Evolutionary conservation across 352 stramenopile genomes (phyloP).

Genomic region (Pythium myriotylum): DNA sequence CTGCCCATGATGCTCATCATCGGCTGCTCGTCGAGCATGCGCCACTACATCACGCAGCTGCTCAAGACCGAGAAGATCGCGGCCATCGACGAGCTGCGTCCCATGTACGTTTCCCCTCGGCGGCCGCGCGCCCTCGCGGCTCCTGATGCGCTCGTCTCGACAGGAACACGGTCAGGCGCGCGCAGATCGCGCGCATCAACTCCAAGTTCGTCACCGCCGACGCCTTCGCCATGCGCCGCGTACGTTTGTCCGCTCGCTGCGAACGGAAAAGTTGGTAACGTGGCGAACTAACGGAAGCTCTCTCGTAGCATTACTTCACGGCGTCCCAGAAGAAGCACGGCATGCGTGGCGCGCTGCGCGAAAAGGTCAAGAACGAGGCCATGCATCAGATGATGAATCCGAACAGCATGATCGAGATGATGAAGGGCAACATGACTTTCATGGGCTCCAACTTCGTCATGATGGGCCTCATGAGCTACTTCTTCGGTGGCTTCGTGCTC

Average conservation of each 20-base stretch:
- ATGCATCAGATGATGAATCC: constrained; percentile 96
- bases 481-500: constrained; percentile 98
- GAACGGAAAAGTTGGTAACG: too few species aligned
- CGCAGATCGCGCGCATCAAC: constrained; percentile 86
- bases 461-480: constrained; percentile 99
- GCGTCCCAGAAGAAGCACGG: constrained; percentile 89
- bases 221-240: constrained; percentile 90
- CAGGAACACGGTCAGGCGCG: constrained; percentile 87
- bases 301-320: constrained; percentile 78
- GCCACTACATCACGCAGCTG: constrained; percentile 85
- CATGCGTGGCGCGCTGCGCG: constrained; percentile 78
- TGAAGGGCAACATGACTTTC: constrained; percentile 99
- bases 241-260: constrained; percentile 20
- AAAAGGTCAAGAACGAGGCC: constrained; percentile 89
- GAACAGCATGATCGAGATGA: constrained; percentile 97
- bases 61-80: constrained; percentile 86
- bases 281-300: constrained; percentile 3
- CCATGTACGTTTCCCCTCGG: constrained; percentile 49
- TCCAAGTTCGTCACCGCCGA: constrained; percentile 86
- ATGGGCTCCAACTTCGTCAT: constrained; percentile 99
- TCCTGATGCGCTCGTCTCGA: not conserved
- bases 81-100: constrained; percentile 68
- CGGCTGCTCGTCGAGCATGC: constrained; percentile 81
- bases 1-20: constrained; percentile 97
- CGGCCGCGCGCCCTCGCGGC: not conserved